Evolutionary conservation across 345 rosid genomes (phyloP).

Genomic region (Populus alba): DNA sequence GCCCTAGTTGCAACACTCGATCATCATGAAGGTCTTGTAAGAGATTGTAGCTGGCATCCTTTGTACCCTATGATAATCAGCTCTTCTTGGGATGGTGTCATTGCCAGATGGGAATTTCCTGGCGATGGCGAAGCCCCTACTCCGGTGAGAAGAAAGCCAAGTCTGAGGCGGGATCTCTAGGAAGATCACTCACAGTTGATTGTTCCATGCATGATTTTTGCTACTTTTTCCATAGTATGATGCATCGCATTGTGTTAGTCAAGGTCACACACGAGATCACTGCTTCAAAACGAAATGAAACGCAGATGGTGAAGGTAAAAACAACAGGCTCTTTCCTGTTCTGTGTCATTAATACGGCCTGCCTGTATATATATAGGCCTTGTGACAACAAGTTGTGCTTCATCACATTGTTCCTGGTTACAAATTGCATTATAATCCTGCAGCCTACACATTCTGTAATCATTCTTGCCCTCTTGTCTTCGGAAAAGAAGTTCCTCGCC

Average conservation of each 20-base stretch:
- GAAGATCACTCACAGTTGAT: not conserved
- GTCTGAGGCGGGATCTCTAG: not conserved
- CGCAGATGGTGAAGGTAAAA: not conserved
- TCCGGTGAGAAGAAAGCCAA: conserved; percentile 2
- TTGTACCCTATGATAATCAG: conserved; percentile 46
- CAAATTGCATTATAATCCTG: not conserved
- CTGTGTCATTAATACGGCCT: not conserved
- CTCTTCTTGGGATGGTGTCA: conserved; percentile 58
- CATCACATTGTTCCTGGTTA: not conserved
- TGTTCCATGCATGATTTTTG: not conserved
- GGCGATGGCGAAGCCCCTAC: conserved; percentile 19
- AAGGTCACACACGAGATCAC: too few relatives aligned
- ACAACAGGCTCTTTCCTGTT: not conserved
- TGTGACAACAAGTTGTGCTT: not conserved
- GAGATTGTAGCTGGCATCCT: conserved; percentile 79
- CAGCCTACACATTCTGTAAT: not conserved
- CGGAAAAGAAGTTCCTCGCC: not conserved
- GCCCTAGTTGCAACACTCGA: conserved; percentile 45
- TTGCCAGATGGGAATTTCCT: conserved; percentile 58
- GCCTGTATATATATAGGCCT: not conserved
- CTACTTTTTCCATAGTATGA: too few relatives aligned
- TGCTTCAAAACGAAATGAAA: not conserved
- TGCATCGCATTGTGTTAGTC: too few relatives aligned
- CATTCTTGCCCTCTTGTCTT: not conserved
- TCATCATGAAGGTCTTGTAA: conserved; percentile 40